phyloP scores from a whole-genome alignment of 2,329 filamentous ascomycete genomes.

The Remersonia thermophila region DNA sequence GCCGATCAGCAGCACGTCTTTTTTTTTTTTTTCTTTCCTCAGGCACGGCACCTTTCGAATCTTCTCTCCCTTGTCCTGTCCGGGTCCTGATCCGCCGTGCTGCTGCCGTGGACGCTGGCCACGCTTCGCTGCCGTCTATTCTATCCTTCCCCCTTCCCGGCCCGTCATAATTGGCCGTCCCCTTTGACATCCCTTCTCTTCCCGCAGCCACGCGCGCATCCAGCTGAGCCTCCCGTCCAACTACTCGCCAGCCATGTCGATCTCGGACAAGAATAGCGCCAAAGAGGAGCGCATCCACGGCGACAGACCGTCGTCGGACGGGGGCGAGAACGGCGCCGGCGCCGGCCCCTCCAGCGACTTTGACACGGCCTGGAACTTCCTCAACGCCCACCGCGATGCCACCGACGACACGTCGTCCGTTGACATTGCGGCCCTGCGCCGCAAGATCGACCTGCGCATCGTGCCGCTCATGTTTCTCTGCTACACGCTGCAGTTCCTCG shows the following conservation, averaged over 20 bases:
- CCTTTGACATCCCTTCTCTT: background rate
- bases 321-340: conserved; percentile 1
- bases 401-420: conserved; percentile 17
- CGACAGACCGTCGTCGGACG: conserved; percentile 3
- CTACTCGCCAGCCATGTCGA: conserved; percentile 9
- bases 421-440: conserved; percentile 34
- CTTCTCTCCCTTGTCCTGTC: no score
- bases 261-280: conserved; percentile 12
- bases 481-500: conserved; percentile 52
- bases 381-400: conserved; percentile 29
- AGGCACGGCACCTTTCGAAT: no score
- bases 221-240: background rate
- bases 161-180: no score
- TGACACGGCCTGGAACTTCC: conserved; percentile 35
- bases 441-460: conserved; percentile 46
- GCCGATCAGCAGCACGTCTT: no score
- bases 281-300: conserved; percentile 7
- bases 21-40: no score
- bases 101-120: no score
- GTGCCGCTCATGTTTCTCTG: conserved; percentile 49
- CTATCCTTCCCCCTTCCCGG: background rate
- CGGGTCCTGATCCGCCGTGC: no score
- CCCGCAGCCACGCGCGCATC: background rate
- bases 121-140: background rate
- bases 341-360: conserved; percentile 17